phyloP scores from a whole-genome alignment of 805 yeast genomes.

The Candida suzukii region DNA sequence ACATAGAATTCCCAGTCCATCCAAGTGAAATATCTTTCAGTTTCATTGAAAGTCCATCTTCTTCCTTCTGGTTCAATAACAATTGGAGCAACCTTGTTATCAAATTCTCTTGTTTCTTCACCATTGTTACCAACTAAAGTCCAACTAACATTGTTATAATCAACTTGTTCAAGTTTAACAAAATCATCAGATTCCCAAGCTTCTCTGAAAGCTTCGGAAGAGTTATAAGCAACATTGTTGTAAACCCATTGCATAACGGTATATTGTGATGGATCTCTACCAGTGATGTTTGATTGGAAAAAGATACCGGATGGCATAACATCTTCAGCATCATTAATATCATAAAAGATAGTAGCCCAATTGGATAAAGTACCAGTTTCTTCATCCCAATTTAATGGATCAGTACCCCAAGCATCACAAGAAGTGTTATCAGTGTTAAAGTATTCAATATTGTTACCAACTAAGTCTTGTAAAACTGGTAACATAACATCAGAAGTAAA shows the following conservation, averaged over 20 bases:
- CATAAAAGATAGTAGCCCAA: constrained; percentile 1
- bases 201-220: constrained; percentile 16
- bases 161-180: constrained; percentile 10
- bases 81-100: constrained; percentile 17
- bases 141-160: constrained; percentile 4
- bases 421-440: neutral
- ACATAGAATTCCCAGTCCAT: constrained; percentile 23
- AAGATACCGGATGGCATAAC: constrained; percentile 15
- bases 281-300: constrained; percentile 15
- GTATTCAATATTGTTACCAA: neutral
- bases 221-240: constrained; percentile 12
- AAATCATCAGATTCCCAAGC: constrained; percentile 16
- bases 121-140: constrained; percentile 12
- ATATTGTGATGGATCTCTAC: constrained; percentile 9
- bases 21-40: constrained; percentile 22
- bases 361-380: neutral
- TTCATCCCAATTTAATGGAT: constrained; percentile 2
- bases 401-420: constrained; percentile 2
- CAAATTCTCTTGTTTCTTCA: constrained; percentile 3
- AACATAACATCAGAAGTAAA: neutral
- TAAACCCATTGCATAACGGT: constrained; percentile 15
- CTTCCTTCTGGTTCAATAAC: constrained; percentile 20
- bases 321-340: constrained; percentile 14
- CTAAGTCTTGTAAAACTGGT: constrained; percentile 1
- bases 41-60: constrained; percentile 18